Evolutionary conservation across 352 stramenopile species (phyloP).

Genomic region (Globisporangium polare): DNA sequence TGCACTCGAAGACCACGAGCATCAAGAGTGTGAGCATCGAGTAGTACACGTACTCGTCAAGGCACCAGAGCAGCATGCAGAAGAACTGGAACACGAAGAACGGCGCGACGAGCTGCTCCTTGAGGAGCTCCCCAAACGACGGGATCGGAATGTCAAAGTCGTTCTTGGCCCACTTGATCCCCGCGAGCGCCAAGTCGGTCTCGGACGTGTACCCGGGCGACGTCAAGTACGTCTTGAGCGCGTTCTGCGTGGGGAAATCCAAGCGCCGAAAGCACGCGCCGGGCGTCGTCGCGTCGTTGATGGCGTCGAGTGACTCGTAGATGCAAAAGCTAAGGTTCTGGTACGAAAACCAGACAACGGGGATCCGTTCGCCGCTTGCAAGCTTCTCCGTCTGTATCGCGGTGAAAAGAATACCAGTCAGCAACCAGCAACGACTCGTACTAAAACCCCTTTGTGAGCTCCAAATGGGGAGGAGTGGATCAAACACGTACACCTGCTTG

Average conservation of each 20-base stretch:
- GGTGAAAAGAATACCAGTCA: background rate
- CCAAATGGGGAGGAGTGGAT: background rate
- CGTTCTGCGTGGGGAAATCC: constrained; percentile 35
- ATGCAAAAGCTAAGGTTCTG: constrained; percentile 79
- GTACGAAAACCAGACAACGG: constrained; percentile 69
- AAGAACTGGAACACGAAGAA: constrained; percentile 98
- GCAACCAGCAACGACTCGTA: background rate
- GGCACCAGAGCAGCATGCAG: constrained; percentile 94
- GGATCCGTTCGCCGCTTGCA: constrained; percentile 21
- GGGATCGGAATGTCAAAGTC: constrained; percentile 87
- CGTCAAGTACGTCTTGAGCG: constrained; percentile 22
- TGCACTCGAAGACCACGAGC: constrained; percentile 94
- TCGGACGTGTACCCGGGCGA: constrained; percentile 16
- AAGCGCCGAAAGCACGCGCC: constrained; percentile 34
- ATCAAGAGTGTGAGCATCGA: constrained; percentile 94
- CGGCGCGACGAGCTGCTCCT: constrained; percentile 92
- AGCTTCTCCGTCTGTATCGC: constrained; percentile 12
- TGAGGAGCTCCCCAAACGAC: constrained; percentile 78
- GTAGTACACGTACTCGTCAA: constrained; percentile 98
- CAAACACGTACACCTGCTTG: constrained; percentile 12
- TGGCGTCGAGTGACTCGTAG: constrained; percentile 29
- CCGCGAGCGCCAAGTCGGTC: constrained; percentile 20
- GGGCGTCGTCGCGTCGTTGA: constrained; percentile 13
- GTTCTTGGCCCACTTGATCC: constrained; percentile 60
- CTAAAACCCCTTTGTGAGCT: background rate